Evolutionary conservation across 306 rosid genomes (phyloP).

Genomic region (Cucumis cinereus): DNA sequence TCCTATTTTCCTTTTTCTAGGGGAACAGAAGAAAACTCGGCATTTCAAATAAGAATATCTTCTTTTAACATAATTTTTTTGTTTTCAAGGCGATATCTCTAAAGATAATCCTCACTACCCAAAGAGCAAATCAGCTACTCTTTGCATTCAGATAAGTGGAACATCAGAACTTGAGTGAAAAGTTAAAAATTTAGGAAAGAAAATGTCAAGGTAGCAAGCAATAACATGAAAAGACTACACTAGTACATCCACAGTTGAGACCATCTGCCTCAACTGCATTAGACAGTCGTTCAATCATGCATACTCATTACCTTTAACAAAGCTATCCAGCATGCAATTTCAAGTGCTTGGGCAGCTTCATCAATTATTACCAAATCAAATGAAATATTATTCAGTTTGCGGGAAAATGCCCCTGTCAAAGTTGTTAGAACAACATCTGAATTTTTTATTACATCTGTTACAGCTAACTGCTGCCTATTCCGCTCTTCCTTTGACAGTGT

Average conservation of each 20-base stretch:
- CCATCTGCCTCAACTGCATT: background rate
- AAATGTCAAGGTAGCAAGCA: background rate
- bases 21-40: background rate
- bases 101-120: background rate
- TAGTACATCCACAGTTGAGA: background rate
- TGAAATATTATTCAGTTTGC: conserved; percentile 60
- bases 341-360: conserved; percentile 99
- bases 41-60: background rate
- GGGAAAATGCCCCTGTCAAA: conserved; percentile 74
- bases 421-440: conserved; percentile 87
- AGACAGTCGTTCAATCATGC: background rate
- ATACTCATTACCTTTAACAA: conserved; percentile 58
- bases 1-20: background rate
- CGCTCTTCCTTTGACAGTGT: conserved; percentile 88
- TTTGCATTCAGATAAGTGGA: background rate
- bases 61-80: too few relatives aligned
- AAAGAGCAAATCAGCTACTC: background rate
- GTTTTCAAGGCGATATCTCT: background rate
- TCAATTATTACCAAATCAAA: conserved; percentile 93
- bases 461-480: conserved; percentile 93
- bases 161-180: background rate
- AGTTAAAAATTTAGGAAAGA: background rate
- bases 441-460: conserved; percentile 72
- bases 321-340: conserved; percentile 93
- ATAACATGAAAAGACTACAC: background rate